Percentiles rank a stretch among this genome's conserved stretches.
phyloP scores from a whole-genome alignment of 306 rosid genomes.

The Fagus sylvatica region DNA sequence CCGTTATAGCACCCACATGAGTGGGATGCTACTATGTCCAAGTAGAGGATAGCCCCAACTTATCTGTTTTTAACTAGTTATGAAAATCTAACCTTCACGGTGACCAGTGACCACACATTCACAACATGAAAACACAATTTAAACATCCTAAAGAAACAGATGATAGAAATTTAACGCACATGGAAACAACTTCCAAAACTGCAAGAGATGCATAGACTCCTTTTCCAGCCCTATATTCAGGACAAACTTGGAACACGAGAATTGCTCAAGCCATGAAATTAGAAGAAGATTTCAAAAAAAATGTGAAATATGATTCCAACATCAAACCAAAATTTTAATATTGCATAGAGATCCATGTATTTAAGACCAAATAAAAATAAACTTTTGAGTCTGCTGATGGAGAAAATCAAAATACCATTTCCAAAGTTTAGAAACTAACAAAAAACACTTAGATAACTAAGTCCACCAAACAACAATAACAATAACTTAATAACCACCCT shows the following conservation, averaged over 20 bases:
- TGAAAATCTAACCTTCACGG: no score
- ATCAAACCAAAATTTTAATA: not conserved
- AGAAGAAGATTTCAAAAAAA: not conserved
- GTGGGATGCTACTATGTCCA: no score
- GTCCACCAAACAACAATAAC: not conserved
- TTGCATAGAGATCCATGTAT: conserved; percentile 6
- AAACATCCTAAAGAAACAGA: no score
- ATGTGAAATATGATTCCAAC: not conserved
- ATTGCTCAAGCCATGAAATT: not conserved
- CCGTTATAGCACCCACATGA: no score
- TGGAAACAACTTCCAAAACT: no score
- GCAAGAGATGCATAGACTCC: no score
- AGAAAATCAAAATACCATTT: conserved; percentile 1
- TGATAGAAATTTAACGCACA: no score
- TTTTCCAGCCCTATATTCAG: no score
- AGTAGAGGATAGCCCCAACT: no score
- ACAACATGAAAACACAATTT: no score
- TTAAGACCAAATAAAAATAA: conserved; percentile 22
- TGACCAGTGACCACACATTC: no score
- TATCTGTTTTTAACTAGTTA: no score
- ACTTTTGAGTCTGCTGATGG: conserved; percentile 21
- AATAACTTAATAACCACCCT: conserved; percentile 76
- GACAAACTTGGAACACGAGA: not conserved
- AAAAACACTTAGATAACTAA: not conserved
- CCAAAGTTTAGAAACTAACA: not conserved